Percentiles rank a stretch among this genome's conserved stretches.
Conservation (phyloP, 192 early-diverging fungal species). For the Coemansia sp. region DNA sequence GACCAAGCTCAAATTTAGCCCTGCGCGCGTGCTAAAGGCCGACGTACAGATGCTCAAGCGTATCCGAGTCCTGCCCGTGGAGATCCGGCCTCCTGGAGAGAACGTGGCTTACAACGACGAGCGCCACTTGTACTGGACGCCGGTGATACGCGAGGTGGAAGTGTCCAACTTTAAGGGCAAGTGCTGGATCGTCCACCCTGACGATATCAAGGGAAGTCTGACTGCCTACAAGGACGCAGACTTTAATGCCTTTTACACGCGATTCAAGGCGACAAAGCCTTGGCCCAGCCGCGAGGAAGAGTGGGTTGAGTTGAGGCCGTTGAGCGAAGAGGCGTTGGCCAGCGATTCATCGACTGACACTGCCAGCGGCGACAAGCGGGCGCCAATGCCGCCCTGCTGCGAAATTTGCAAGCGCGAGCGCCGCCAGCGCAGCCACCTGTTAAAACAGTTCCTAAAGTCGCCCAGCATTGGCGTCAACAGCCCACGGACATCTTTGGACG, state of each 20-base stretch:
- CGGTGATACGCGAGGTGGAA: conserved; percentile 17
- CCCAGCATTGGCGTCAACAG: conserved; percentile 5
- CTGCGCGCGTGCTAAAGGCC: conserved; percentile 11
- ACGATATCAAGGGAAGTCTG: conserved; percentile 42
- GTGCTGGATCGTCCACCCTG: conserved; percentile 61
- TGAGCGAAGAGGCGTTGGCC: not conserved
- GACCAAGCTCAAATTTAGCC: not conserved
- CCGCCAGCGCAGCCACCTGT: conserved; percentile 8
- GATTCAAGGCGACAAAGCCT: conserved; percentile 23
- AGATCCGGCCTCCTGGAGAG: conserved; percentile 15
- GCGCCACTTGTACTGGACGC: conserved; percentile 57
- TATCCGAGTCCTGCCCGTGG: conserved; percentile 28
- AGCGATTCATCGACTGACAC: not conserved
- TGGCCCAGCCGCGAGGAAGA: conserved; percentile 28
- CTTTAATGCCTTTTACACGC: conserved; percentile 55
- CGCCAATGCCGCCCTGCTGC: conserved; percentile 27
- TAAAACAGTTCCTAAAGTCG: conserved; percentile 25
- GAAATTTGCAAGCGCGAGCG: conserved; percentile 43
- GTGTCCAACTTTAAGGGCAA: conserved; percentile 55
- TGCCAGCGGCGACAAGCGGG: conserved; percentile 23
- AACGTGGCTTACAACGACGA: conserved; percentile 43
- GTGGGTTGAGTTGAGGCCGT: conserved; percentile 24
- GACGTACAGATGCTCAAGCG: conserved; percentile 54
- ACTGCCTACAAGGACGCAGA: conserved; percentile 56
- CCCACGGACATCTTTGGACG: not conserved